Evolutionary conservation across 2,329 filamentous ascomycete genomes (phyloP), one percentile per base, ranked within the genome.

Genomic region (Colletotrichum brevisporum): DNA sequence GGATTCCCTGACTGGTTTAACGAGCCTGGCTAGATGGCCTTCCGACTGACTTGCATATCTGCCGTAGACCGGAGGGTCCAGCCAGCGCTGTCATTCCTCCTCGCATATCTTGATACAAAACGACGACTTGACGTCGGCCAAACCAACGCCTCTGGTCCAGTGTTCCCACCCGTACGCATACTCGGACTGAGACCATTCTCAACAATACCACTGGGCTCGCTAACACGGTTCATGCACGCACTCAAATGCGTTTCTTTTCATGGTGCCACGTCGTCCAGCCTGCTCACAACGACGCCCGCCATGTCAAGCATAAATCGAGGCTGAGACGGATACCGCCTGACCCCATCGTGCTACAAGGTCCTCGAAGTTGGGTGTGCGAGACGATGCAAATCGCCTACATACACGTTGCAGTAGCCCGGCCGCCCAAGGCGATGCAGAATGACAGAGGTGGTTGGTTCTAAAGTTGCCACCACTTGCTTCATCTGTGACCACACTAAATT

Each of bases 161-260:
- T 45, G 26, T 27, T 31, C 27, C 6, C 27, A 31, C 6, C 6
- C 27, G 27, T 31, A 31, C 27, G 3, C 27, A 10, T 31, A 8
- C 6, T 31, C 27, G 27, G 27, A 31, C 27, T 9, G 27, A 31
- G 27, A 10, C 9, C 27, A 2, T 10, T 31, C 18, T 13, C 18
- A 21, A 51, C 16, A 5, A 47, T 16, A 15, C 55, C 41, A 58
- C 48, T 36, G 55, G 43, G 27, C 54, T 68, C 48, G 54, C 61
- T 50, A 54, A 48, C 15, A 47, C 45, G 9, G 24, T 55, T 55
- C 61, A 59, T 66, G 66, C 61, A 55, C 58, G 39, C 65, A 64
- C 41, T n/a, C 47, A 16, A 50, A 41, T 41, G 47, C 24, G 31
- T n/a, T 36, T 18, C 53, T 18, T 18, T 39, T 53, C 13, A 26